Conservation (phyloP, 176 grass and related monocot species). For the Eleusine coracana region DNA sequence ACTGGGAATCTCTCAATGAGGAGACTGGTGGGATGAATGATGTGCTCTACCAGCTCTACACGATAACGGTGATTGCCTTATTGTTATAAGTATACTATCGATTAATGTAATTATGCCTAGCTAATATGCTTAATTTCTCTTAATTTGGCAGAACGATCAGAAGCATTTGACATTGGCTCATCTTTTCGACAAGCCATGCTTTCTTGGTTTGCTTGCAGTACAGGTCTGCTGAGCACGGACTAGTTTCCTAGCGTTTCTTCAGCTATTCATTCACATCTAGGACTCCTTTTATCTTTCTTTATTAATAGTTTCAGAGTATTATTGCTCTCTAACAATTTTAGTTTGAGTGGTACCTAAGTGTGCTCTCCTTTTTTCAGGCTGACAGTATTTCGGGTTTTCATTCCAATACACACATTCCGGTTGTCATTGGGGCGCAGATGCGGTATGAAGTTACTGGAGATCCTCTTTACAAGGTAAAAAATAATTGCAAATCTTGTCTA, state of each 20-base stretch:
- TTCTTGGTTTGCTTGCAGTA: slow-evolving; percentile 91
- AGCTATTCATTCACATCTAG: neutral
- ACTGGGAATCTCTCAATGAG: slow-evolving; percentile 88
- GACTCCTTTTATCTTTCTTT: neutral
- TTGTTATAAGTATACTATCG: slow-evolving; percentile 1
- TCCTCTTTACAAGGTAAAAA: slow-evolving; percentile 91
- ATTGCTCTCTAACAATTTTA: slow-evolving; percentile 9
- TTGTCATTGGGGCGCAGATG: slow-evolving; percentile 90
- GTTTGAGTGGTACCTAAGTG: slow-evolving; percentile 8
- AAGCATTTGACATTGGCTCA: slow-evolving; percentile 90
- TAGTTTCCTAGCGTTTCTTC: slow-evolving; percentile 10
- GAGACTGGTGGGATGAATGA: slow-evolving; percentile 99
- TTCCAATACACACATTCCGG: slow-evolving; percentile 92
- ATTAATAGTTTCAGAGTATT: neutral
- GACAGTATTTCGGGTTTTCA: slow-evolving; percentile 87
- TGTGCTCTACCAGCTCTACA: slow-evolving; percentile 88
- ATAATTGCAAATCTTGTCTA: slow-evolving; percentile 10
- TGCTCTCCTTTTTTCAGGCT: slow-evolving; percentile 52
- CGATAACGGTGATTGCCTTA: slow-evolving; percentile 57
- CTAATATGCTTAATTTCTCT: slow-evolving; percentile 12
- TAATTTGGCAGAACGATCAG: slow-evolving; percentile 65
- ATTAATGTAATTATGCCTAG: slow-evolving; percentile 30
- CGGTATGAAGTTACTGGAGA: slow-evolving; percentile 94
- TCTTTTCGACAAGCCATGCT: slow-evolving; percentile 97
- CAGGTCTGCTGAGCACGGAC: slow-evolving; percentile 52